Evolutionary conservation across 768 basidiomycete genomes (phyloP), one percentile per base, ranked within the genome.

Genomic region (Lentinula aciculospora): DNA sequence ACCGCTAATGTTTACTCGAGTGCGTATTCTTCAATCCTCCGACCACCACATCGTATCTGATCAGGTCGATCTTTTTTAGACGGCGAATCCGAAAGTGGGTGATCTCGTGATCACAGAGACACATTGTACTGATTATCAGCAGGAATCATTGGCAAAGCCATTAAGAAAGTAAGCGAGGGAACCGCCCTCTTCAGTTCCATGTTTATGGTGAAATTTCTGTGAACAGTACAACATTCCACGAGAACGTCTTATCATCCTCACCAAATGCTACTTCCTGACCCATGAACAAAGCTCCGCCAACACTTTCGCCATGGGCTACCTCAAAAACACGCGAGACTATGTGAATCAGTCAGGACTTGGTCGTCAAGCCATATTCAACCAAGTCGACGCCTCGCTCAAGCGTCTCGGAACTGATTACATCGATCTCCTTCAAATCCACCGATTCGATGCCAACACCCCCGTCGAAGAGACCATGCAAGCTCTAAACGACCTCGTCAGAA

Each of bases 381-480:
- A 45, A 25, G 56, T 57, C 17, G 56, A 57, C 21, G 46, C 56
- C 2, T 57, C 56, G 3, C 57, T 67, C 15, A 53, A 40, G 36
- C 65, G 66, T 25, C 62, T 67, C n/a, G 56, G 60, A 10, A 66
- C 65, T 17, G 37, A 57, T 8, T 67, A 66, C 56, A 62, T 66
- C 55, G 65, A 66, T 37, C 63, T 66, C 44, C 67, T 77, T 4
- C 77, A 78, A 61, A 72, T 72, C 50, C 73, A 74, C 59, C 67
- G 74, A 10, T 74, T 68, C 46, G 73, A 74, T 51, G 49, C 56
- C 10, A 60, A 63, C 12, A 63, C 62, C 25, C 63, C 74, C 8
- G 51, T 60, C 10, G 68, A 69, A 60, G 74, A 74, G 65, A 76
- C 70, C 3, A 76, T 76, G 75, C 67, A 72, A 56, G 75, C 75